phyloP scores from a whole-genome alignment of 306 rosid genomes.

The Betula pendula region DNA sequence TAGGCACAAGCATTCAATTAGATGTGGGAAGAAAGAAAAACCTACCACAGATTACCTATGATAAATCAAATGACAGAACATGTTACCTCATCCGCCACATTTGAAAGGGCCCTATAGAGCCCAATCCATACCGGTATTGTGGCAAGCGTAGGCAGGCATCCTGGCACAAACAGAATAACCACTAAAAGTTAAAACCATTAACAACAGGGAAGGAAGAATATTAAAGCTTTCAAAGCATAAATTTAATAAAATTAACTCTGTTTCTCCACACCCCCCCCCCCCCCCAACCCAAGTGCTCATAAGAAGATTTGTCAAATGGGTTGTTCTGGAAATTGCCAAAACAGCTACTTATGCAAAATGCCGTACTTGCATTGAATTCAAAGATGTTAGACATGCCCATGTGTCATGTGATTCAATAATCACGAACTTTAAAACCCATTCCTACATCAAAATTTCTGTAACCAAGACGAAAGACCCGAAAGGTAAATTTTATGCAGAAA shows the following conservation, averaged over 20 bases:
- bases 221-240: background rate
- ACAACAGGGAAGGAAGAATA: background rate
- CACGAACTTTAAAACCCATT: background rate
- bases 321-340: background rate
- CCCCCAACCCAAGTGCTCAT: background rate
- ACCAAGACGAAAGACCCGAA: background rate
- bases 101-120: slow-evolving; percentile 91
- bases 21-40: slow-evolving; percentile 11
- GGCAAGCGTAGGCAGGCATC: slow-evolving; percentile 85
- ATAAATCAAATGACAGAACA: slow-evolving; percentile 22
- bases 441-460: background rate
- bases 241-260: background rate
- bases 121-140: slow-evolving; percentile 99
- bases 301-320: background rate
- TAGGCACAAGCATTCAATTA: slow-evolving; percentile 29
- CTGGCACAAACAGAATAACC: slow-evolving; percentile 35
- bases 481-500: background rate
- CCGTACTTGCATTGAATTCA: background rate
- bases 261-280: background rate
- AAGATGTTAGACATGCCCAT: background rate
- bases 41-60: background rate
- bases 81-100: slow-evolving; percentile 89
- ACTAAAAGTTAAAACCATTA: background rate
- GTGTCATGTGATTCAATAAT: background rate
- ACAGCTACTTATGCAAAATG: background rate